A percentile compares a stretch with the other conserved stretches of the same genome.
Evolutionary conservation across 208 protist species (phyloP).

Genomic region (Acanthamoeba castellanii): DNA sequence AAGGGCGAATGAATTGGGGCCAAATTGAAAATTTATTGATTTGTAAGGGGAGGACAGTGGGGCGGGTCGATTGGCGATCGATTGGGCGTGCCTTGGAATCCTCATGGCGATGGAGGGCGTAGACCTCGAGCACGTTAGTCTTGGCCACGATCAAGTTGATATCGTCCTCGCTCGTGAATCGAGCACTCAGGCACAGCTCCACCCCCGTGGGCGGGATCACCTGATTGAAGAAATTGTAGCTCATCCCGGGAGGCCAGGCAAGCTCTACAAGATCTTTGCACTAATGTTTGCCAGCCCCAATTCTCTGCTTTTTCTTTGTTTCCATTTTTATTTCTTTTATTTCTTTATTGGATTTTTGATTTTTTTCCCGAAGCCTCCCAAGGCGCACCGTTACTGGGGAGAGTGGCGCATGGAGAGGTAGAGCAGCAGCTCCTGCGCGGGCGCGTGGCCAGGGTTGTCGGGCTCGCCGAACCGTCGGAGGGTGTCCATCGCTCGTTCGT

Average conservation of each 20-base stretch:
- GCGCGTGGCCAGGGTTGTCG: neutral
- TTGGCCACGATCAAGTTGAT: conserved; percentile 68
- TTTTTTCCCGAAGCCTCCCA: too few species aligned
- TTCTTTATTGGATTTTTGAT: too few species aligned
- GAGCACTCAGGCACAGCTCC: conserved; percentile 52
- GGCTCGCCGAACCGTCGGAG: neutral
- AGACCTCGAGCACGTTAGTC: conserved; percentile 67
- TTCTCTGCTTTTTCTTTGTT: too few species aligned
- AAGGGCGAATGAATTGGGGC: neutral
- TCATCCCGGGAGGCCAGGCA: neutral
- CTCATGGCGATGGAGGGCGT: conserved; percentile 36
- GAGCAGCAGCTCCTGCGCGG: neutral
- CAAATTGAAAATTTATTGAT: conserved; percentile 26
- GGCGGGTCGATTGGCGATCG: neutral
- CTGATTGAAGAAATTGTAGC: conserved; percentile 72
- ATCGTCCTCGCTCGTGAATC: conserved; percentile 25
- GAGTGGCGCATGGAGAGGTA: neutral
- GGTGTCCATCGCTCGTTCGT: neutral
- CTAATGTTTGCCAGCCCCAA: too few species aligned
- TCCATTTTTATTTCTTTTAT: too few species aligned
- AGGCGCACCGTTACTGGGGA: neutral
- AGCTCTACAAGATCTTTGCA: too few species aligned
- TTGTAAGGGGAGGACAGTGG: neutral
- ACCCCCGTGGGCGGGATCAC: conserved; percentile 62
- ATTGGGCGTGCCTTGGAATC: conserved; percentile 16